Conservation (phyloP, 345 rosid genomes). For the Hypericum perforatum region DNA sequence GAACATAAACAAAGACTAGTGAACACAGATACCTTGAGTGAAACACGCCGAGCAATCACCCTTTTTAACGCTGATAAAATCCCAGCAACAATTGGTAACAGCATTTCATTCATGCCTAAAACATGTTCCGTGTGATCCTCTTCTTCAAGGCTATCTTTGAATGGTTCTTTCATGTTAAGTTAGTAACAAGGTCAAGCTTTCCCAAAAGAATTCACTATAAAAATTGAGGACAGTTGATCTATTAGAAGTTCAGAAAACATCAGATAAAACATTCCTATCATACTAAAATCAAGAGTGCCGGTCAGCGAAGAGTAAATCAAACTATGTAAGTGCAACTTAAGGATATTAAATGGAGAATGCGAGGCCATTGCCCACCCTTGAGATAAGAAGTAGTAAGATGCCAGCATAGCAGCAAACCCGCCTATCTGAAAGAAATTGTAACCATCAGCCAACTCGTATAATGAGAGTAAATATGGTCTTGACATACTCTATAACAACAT, state of each 20-base stretch:
- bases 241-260: neutral
- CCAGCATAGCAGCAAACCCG: conserved; percentile 84
- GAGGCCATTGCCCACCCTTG: conserved; percentile 93
- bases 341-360: conserved; percentile 91
- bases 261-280: conserved; percentile 6
- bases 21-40: conserved; percentile 60
- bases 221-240: neutral
- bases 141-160: conserved; percentile 37
- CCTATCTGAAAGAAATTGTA: conserved; percentile 45
- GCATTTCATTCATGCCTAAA: conserved; percentile 69
- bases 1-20: neutral
- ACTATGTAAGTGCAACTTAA: conserved; percentile 10
- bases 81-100: conserved; percentile 78
- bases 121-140: conserved; percentile 41
- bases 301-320: conserved; percentile 4
- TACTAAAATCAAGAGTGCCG: neutral
- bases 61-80: conserved; percentile 88
- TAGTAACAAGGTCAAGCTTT: conserved; percentile 18
- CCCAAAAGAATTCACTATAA: conserved; percentile 6
- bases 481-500: no score
- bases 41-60: conserved; percentile 88
- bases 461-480: no score
- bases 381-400: conserved; percentile 76
- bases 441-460: no score
- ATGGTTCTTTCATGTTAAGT: conserved; percentile 60